Evolutionary conservation across 1,284 basidiomycete genomes (phyloP).

Genomic region (Ustilago tritici): DNA sequence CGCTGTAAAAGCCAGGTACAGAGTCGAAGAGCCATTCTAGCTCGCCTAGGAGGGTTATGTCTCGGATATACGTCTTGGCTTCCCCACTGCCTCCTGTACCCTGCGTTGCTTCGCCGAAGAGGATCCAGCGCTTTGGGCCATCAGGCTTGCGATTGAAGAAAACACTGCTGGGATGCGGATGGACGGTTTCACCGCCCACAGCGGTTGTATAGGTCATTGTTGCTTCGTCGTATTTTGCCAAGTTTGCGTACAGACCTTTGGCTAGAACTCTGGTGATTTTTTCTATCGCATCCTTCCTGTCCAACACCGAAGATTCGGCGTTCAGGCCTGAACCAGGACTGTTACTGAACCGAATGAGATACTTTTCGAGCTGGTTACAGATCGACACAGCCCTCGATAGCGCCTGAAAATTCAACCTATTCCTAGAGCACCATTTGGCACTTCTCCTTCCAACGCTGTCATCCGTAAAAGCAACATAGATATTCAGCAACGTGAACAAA

Average conservation of each 20-base stretch:
- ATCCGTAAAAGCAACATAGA: slow-evolving; percentile 88
- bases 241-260: slow-evolving; percentile 93
- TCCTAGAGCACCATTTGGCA: slow-evolving; percentile 91
- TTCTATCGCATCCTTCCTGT: slow-evolving; percentile 71
- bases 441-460: slow-evolving; percentile 76
- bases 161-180: slow-evolving; percentile 93
- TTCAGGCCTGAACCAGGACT: slow-evolving; percentile 1
- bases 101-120: slow-evolving; percentile 85
- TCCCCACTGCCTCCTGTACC: slow-evolving; percentile 72
- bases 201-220: slow-evolving; percentile 81
- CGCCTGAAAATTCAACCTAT: slow-evolving; percentile 89
- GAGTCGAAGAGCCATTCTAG: slow-evolving; percentile 68
- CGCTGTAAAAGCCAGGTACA: slow-evolving; percentile 26
- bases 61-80: slow-evolving; percentile 76
- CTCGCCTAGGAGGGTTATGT: slow-evolving; percentile 71
- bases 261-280: slow-evolving; percentile 83
- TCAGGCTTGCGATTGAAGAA: slow-evolving; percentile 90
- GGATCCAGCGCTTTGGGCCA: slow-evolving; percentile 79
- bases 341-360: slow-evolving; percentile 82
- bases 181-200: slow-evolving; percentile 77
- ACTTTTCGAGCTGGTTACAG: slow-evolving; percentile 89
- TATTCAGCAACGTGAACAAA: slow-evolving; percentile 89
- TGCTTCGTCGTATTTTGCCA: slow-evolving; percentile 72
- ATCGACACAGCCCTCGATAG: slow-evolving; percentile 92
- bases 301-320: slow-evolving; percentile 75